These are phyloP conservation scores for Gentiana dahurica DNA, from an alignment of 257 asterid species.

Conservation along the genomic window DNA sequence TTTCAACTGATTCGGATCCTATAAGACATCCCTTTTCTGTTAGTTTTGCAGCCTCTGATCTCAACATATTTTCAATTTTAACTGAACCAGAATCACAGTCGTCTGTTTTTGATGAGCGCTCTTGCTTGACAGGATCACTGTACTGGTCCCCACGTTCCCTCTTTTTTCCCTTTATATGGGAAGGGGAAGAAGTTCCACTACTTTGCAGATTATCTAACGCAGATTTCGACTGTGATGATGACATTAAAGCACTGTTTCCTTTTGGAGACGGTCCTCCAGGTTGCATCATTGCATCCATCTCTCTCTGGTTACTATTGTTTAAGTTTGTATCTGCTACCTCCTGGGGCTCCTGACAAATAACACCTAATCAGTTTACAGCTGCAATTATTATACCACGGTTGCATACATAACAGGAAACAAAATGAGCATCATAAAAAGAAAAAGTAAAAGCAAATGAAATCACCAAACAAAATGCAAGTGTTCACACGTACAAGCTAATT, in stretches of 20 bases:
- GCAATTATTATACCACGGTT: too few relatives aligned
- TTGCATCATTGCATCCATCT: slow-evolving; percentile 62
- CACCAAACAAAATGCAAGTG: too few relatives aligned
- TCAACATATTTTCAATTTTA: slow-evolving; percentile 42
- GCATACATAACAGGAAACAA: too few relatives aligned
- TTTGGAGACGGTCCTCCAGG: slow-evolving; percentile 68
- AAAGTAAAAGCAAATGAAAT: too few relatives aligned
- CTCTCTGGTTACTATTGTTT: slow-evolving; percentile 37
- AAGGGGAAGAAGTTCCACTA: slow-evolving; percentile 40
- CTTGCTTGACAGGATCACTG: slow-evolving; percentile 58
- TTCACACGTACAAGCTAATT: too few relatives aligned
- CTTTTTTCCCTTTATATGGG: slow-evolving; percentile 71
- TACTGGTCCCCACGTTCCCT: slow-evolving; percentile 75
- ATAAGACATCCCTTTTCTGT: slow-evolving; percentile 64
- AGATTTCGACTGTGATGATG: slow-evolving; percentile 52
- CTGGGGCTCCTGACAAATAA: slow-evolving; percentile 40
- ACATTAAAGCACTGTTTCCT: slow-evolving; percentile 33
- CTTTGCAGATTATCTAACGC: slow-evolving; percentile 50
- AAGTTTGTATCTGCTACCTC: neutral
- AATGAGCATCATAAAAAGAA: too few relatives aligned
- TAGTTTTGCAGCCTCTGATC: slow-evolving; percentile 54
- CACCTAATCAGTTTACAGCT: too few relatives aligned
- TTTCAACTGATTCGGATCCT: slow-evolving; percentile 73
- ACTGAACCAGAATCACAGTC: slow-evolving; percentile 34
- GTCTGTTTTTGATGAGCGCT: slow-evolving; percentile 46